Evolutionary conservation across 2,329 filamentous ascomycete genomes (phyloP), one percentile per base, ranked within the genome.

Genomic region (Botrytis elliptica): DNA sequence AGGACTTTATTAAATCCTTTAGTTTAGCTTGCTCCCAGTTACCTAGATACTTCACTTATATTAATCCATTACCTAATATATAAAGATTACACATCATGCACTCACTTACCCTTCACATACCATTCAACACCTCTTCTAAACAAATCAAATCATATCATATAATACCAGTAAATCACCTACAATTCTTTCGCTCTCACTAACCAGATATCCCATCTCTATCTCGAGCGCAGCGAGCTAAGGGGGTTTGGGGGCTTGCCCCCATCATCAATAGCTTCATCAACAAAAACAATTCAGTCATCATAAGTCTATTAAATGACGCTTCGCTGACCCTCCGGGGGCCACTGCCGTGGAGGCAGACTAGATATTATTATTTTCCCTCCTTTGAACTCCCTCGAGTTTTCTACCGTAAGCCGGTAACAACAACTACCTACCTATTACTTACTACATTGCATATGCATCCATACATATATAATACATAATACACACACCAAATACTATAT

Each of bases 401-500:
- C 10, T 57, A 33, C 16, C 10, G 16, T 64, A 29, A 42, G 60
- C 60, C 16, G 38, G 22, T 63, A n/a, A 40, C 38, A 40, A 40
- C 18, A 20, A 29, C 10, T 63, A 8, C 18, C 44, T 42, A 36
- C 14, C 64, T 38, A 16, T 42, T 46, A 20, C 10, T 14, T 29
- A 44, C 38, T 40, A 52, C 46, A 55, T 68, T 57, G 49, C 66
- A 68, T 57, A 68, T 68, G 66, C 66, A 68, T 68, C 33, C 66
- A 68, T 68, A 57, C n/a, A 42, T 42, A 42, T 42, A 57, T 33
- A 29, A 29, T n/a, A 62, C 59, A 63, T 63, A 38, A 52, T 25
- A 36, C 64, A 67, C 40, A 52, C 49, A 52, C 3, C 14, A 52
- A n/a, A 55, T 20, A 44, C 25, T 29, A 64, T 44, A 64, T n/a